Percentiles rank a stretch among this genome's conserved stretches.
Evolutionary conservation across 352 stramenopile species (phyloP).

Genomic region (Pythium pectinolyticum): DNA sequence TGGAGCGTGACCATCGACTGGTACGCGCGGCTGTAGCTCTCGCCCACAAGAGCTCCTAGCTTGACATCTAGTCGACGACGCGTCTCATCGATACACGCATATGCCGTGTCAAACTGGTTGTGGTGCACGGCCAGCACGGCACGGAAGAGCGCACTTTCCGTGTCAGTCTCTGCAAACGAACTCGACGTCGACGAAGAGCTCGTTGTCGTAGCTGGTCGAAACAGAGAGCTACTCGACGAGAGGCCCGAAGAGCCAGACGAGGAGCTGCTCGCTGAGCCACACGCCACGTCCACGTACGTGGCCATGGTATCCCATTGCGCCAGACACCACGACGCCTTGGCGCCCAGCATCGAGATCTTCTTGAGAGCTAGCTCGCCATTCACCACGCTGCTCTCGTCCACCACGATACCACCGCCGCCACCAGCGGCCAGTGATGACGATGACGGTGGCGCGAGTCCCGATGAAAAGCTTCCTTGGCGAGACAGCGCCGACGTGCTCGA

Average conservation of each 20-base stretch:
- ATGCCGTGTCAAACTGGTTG: conserved; percentile 91
- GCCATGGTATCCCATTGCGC: conserved; percentile 83
- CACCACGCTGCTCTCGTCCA: conserved; percentile 9
- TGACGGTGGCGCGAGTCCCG: too few species aligned
- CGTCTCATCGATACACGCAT: conserved; percentile 94
- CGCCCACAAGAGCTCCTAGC: conserved; percentile 95
- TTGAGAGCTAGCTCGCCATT: conserved; percentile 54
- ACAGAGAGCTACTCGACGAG: neutral
- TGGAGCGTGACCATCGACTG: conserved; percentile 97
- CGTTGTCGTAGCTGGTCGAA: neutral
- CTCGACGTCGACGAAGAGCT: conserved; percentile 2
- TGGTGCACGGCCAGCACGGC: conserved; percentile 93
- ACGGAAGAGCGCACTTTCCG: conserved; percentile 53
- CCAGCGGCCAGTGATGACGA: too few species aligned
- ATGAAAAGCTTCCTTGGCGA: conserved; percentile 26
- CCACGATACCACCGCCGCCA: neutral
- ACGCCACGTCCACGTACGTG: conserved; percentile 63
- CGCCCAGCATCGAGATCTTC: conserved; percentile 77
- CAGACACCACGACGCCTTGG: conserved; percentile 83
- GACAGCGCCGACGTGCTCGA: conserved; percentile 24
- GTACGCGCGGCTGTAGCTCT: conserved; percentile 98
- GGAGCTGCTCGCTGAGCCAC: conserved; percentile 27
- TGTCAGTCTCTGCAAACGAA: conserved; percentile 20
- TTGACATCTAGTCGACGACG: conserved; percentile 94
- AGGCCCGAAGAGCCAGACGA: too few species aligned